These are phyloP conservation scores for Aspergillus sclerotioniger DNA, from an alignment of 495 filamentous ascomycete species.

Conservation along the genomic window DNA sequence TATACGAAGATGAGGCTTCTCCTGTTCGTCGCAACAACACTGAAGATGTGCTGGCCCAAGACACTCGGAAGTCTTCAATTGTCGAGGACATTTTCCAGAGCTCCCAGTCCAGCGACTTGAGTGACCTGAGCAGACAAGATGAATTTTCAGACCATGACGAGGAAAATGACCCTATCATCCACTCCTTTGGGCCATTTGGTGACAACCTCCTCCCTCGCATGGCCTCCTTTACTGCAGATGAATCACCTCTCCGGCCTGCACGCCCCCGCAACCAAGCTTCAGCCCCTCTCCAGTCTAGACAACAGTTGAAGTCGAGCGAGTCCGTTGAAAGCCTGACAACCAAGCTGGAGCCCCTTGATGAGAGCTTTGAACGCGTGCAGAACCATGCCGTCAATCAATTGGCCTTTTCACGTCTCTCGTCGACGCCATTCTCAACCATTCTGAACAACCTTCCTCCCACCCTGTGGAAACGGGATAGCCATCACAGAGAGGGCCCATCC, in stretches of 20 bases:
- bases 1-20: slow-evolving; percentile 59
- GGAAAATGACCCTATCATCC: slow-evolving; percentile 88
- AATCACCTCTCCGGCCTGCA: slow-evolving; percentile 51
- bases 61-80: slow-evolving; percentile 22
- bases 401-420: slow-evolving; percentile 93
- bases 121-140: slow-evolving; percentile 55
- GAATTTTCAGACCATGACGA: slow-evolving; percentile 79
- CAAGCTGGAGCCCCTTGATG: slow-evolving; percentile 36
- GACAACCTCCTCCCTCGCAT: slow-evolving; percentile 77
- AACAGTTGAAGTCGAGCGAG: slow-evolving; percentile 25
- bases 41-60: slow-evolving; percentile 20
- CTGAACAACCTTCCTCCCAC: slow-evolving; percentile 77
- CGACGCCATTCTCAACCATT: slow-evolving; percentile 85
- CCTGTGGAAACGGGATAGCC: slow-evolving; percentile 46
- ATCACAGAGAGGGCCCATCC: slow-evolving; percentile 46
- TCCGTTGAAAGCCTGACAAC: slow-evolving; percentile 24
- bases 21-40: slow-evolving; percentile 38
- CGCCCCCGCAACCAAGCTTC: slow-evolving; percentile 32
- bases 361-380: slow-evolving; percentile 39
- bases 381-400: slow-evolving; percentile 94
- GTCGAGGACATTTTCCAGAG: slow-evolving; percentile 35
- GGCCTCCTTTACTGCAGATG: slow-evolving; percentile 63
- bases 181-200: slow-evolving; percentile 86
- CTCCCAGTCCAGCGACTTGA: slow-evolving; percentile 56
- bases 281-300: slow-evolving; percentile 37